Evolutionary conservation across 352 stramenopile genomes (phyloP).

Genomic region (Phytopythium vexans): DNA sequence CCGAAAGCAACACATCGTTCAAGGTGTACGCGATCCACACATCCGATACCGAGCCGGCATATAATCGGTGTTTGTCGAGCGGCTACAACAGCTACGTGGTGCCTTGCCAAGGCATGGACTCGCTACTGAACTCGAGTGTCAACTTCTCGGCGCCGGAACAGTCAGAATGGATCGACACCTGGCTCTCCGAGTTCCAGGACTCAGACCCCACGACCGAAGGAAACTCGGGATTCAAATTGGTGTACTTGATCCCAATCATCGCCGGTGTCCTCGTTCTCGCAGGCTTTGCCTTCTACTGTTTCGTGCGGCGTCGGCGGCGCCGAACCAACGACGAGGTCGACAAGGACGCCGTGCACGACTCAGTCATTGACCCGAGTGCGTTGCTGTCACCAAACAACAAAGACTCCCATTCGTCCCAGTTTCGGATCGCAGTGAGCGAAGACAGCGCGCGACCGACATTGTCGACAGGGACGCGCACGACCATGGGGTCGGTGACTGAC

Average conservation of each 20-base stretch:
- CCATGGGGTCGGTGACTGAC: too few relatives aligned
- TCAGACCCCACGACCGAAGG: not conserved
- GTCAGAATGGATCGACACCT: not conserved
- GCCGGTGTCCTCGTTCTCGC: constrained; percentile 8
- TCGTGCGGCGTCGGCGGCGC: constrained; percentile 6
- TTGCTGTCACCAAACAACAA: too few relatives aligned
- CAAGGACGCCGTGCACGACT: too few relatives aligned
- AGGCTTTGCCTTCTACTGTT: constrained; percentile 6
- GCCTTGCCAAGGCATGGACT: not conserved
- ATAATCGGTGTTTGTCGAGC: not conserved
- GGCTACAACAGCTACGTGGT: not conserved
- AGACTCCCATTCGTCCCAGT: too few relatives aligned
- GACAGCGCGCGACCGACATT: too few relatives aligned
- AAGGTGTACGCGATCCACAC: constrained; percentile 2
- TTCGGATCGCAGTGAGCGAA: too few relatives aligned
- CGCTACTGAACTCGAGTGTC: not conserved
- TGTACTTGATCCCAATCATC: constrained; percentile 32
- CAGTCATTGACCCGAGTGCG: too few relatives aligned
- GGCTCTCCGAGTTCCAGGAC: not conserved
- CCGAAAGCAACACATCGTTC: not conserved
- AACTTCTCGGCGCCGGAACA: not conserved
- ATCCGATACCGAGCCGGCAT: not conserved
- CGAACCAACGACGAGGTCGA: too few relatives aligned
- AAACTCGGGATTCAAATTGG: constrained; percentile 17
- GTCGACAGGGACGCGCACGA: too few relatives aligned